Percentiles rank a stretch among this genome's conserved stretches.
Conservation (phyloP, 352 stramenopile genomes). For the Phytophthora hibernalis region DNA sequence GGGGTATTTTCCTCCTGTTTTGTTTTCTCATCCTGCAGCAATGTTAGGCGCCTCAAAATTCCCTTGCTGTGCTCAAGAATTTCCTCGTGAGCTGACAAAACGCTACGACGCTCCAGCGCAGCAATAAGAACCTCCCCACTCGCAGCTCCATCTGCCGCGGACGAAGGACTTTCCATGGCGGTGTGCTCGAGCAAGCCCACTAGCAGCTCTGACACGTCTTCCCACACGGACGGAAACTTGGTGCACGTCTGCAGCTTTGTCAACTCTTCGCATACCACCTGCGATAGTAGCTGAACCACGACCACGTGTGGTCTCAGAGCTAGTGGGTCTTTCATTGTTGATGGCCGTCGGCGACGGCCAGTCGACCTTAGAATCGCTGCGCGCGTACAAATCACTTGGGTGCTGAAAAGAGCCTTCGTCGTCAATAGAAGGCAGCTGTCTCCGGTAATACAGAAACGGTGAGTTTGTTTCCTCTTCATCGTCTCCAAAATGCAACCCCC, state of each 20-base stretch:
- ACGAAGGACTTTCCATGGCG: constrained; percentile 35
- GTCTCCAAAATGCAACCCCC: constrained; percentile 32
- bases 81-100: constrained; percentile 73
- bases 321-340: constrained; percentile 66
- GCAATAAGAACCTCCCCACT: constrained; percentile 51
- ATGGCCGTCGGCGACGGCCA: constrained; percentile 50
- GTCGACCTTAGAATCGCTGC: constrained; percentile 12
- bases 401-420: constrained; percentile 13
- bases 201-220: constrained; percentile 60
- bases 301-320: constrained; percentile 65
- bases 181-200: constrained; percentile 65
- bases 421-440: constrained; percentile 45
- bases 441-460: constrained; percentile 62
- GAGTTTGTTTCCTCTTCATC: constrained; percentile 50
- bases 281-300: constrained; percentile 67
- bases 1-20: constrained; percentile 20
- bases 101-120: constrained; percentile 68
- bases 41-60: constrained; percentile 59
- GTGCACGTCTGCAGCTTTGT: constrained; percentile 47
- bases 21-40: constrained; percentile 38
- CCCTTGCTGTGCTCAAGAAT: constrained; percentile 76
- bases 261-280: constrained; percentile 69
- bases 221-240: constrained; percentile 61
- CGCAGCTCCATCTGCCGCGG: constrained; percentile 25
- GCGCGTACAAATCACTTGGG: neutral